Percentiles rank a stretch among this genome's conserved stretches.
Conservation (phyloP, 2,329 filamentous ascomycete species). For the Lizonia empirigonia region DNA sequence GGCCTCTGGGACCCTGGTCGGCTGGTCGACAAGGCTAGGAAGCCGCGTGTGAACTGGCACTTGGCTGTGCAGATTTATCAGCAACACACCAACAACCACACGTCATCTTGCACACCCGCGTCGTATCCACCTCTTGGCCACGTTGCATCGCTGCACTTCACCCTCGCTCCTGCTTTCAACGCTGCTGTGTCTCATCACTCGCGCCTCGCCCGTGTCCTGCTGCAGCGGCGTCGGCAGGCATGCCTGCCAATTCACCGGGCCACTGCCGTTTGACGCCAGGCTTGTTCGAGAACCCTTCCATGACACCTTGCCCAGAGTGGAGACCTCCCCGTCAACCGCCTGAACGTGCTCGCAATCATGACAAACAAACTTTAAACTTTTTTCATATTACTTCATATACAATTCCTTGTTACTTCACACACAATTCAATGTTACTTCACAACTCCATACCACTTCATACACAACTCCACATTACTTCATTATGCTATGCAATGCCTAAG, state of each 20-base stretch:
- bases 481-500: slow-evolving; percentile 3
- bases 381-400: not conserved
- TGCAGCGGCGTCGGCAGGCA: not conserved
- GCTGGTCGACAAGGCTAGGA: not conserved
- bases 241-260: slow-evolving; percentile 4
- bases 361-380: slow-evolving; percentile 5
- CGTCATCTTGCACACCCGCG: slow-evolving; percentile 21
- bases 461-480: not conserved
- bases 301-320: not conserved
- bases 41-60: slow-evolving; percentile 12
- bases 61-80: slow-evolving; percentile 33
- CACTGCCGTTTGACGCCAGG: slow-evolving; percentile 10
- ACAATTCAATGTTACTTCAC: not conserved
- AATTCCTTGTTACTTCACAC: not conserved
- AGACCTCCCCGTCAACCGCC: not conserved
- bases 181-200: no score
- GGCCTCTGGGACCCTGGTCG: slow-evolving; percentile 18
- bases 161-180: not conserved
- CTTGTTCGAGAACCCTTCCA: slow-evolving; percentile 15
- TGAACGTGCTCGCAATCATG: not conserved
- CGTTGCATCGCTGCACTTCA: not conserved
- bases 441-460: not conserved
- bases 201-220: not conserved
- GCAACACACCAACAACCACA: slow-evolving; percentile 23
- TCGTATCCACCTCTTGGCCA: slow-evolving; percentile 2